A percentile compares a stretch with the other conserved stretches of the same genome.
Evolutionary conservation across 768 basidiomycete genomes (phyloP).

Genomic region (Wakefieldia striispora): DNA sequence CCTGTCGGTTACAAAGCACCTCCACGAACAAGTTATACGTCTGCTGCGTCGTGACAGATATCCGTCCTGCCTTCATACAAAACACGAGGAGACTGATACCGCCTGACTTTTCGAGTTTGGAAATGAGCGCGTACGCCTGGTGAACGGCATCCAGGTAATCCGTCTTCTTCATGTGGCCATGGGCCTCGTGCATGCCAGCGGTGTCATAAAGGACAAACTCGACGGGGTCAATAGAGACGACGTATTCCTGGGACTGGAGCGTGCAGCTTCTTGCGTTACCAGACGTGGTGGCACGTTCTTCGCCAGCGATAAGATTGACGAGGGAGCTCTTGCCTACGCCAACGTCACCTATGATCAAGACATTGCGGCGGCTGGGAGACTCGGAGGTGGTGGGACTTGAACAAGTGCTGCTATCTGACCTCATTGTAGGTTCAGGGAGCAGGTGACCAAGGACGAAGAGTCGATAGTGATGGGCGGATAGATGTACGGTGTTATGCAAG

Average conservation of each 20-base stretch:
- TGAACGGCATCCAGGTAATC: conserved; percentile 27
- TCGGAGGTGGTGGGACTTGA: conserved; percentile 14
- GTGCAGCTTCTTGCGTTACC: conserved; percentile 36
- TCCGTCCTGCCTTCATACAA: conserved; percentile 29
- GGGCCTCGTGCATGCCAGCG: conserved; percentile 29
- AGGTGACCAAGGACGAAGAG: neutral
- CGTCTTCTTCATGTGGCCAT: conserved; percentile 19
- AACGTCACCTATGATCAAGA: conserved; percentile 29
- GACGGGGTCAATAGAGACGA: conserved; percentile 13
- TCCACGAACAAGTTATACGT: conserved; percentile 36
- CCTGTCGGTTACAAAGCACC: conserved; percentile 36
- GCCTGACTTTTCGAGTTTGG: conserved; percentile 23
- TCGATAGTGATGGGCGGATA: neutral
- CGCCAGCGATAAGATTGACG: conserved; percentile 37
- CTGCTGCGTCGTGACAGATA: conserved; percentile 24
- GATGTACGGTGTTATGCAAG: neutral
- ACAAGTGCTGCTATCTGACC: conserved; percentile 10
- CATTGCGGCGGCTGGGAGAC: conserved; percentile 16
- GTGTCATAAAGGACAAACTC: conserved; percentile 26
- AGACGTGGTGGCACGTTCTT: conserved; percentile 27
- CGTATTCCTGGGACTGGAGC: conserved; percentile 26
- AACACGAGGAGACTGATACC: conserved; percentile 31
- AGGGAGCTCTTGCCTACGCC: conserved; percentile 40
- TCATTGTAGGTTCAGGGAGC: conserved; percentile 5
- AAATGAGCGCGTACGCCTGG: conserved; percentile 35